phyloP scores from a whole-genome alignment of 352 stramenopile genomes.

The Globisporangium alternatum region DNA sequence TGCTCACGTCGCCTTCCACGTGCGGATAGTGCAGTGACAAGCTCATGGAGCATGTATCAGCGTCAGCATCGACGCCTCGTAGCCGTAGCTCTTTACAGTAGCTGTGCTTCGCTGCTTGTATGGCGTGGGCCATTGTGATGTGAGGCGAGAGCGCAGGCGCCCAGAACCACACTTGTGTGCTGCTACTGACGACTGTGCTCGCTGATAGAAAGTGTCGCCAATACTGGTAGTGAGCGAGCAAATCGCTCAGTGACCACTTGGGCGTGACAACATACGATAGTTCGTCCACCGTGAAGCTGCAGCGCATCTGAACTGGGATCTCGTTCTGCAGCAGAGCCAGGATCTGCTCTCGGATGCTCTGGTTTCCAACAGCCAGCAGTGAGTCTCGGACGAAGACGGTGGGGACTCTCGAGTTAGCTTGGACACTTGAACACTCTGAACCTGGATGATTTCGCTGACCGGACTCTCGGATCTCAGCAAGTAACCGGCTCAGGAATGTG shows the following conservation, averaged over 20 bases:
- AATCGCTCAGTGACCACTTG: slow-evolving; percentile 3
- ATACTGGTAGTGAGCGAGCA: slow-evolving; percentile 10
- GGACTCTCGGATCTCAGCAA: neutral
- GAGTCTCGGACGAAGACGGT: neutral
- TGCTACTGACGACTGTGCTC: neutral
- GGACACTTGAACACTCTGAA: neutral
- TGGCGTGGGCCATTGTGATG: neutral
- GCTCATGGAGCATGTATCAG: neutral
- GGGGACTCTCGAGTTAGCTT: too few species aligned
- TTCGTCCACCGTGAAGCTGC: too few species aligned
- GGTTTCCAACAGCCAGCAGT: neutral
- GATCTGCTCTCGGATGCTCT: neutral
- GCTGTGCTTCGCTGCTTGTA: neutral
- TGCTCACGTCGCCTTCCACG: too few species aligned
- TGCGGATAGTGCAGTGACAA: neutral
- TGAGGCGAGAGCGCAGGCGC: slow-evolving; percentile 3
- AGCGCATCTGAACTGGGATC: neutral
- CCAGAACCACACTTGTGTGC: slow-evolving; percentile 11
- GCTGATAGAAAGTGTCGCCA: neutral
- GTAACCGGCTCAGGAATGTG: neutral
- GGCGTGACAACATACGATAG: neutral
- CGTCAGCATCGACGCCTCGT: neutral
- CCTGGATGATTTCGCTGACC: neutral
- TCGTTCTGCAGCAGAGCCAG: slow-evolving; percentile 12
- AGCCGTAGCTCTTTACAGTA: neutral